Evolutionary conservation across 2,329 filamentous ascomycete species (phyloP).

Genomic region (Beauveria medogensis): DNA sequence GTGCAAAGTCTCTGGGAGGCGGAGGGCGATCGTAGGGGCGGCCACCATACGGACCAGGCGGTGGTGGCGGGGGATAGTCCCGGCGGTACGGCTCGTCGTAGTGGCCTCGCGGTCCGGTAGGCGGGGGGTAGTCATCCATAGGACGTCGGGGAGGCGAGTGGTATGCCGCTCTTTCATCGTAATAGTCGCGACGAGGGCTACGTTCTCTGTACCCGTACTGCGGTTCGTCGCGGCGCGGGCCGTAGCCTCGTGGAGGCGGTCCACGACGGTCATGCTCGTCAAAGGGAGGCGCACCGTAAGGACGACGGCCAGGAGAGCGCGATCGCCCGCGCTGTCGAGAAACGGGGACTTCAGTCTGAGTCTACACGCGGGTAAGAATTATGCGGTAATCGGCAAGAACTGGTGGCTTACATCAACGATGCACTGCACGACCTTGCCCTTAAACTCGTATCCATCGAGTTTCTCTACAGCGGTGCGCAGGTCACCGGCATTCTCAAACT

Average conservation of each 20-base stretch:
- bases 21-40: conserved; percentile 50
- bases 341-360: conserved; percentile 64
- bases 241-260: conserved; percentile 69
- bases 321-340: conserved; percentile 66
- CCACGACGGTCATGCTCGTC: conserved; percentile 82
- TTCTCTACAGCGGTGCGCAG: conserved; percentile 89
- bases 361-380: conserved; percentile 36
- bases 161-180: conserved; percentile 73
- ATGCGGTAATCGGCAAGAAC: background rate
- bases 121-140: conserved; percentile 63
- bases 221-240: conserved; percentile 60
- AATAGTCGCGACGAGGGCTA: conserved; percentile 79
- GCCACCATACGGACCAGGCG: conserved; percentile 52
- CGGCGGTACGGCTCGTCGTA: conserved; percentile 73
- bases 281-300: conserved; percentile 57
- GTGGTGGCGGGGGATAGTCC: conserved; percentile 57
- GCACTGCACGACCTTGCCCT: conserved; percentile 79
- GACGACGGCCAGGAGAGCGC: conserved; percentile 60
- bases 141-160: conserved; percentile 73
- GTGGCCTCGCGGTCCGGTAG: conserved; percentile 50
- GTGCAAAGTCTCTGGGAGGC: conserved; percentile 39
- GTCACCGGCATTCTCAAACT: conserved; percentile 90
- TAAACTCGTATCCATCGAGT: conserved; percentile 87
- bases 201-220: conserved; percentile 79
- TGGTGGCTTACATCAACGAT: conserved; percentile 66